Evolutionary conservation across 2,329 filamentous ascomycete genomes (phyloP).

Genomic region (Myotisia sp.): DNA sequence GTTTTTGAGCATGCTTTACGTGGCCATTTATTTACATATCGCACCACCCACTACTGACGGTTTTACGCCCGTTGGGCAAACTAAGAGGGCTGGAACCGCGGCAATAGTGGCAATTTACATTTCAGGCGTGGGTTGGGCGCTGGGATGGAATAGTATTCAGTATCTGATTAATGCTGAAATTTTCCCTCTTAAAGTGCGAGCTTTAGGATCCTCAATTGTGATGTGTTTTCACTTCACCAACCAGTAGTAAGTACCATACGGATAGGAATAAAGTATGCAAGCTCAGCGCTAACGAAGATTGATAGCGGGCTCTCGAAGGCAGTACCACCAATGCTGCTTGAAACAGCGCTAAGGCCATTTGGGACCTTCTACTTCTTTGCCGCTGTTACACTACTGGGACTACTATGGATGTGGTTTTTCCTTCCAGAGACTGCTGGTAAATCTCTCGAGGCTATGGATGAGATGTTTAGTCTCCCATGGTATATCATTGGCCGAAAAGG

Average conservation of each 20-base stretch:
- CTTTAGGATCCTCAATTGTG: conserved; percentile 28
- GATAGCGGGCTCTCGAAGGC: conserved; percentile 16
- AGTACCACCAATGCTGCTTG: conserved; percentile 35
- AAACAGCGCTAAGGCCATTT: conserved; percentile 31
- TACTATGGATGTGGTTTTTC: conserved; percentile 54
- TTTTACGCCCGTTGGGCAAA: conserved; percentile 8
- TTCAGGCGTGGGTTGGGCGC: conserved; percentile 32
- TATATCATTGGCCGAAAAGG: conserved; percentile 12
- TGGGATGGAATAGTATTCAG: conserved; percentile 36
- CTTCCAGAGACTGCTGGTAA: conserved; percentile 56
- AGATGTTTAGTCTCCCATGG: conserved; percentile 12
- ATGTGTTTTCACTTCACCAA: conserved; percentile 33
- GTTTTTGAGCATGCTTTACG: conserved; percentile 40
- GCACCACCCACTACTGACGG: conserved; percentile 19
- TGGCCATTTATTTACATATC: conserved; percentile 36
- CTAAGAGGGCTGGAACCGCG: conserved; percentile 23
- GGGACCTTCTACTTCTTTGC: conserved; percentile 67
- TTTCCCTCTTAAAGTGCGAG: conserved; percentile 31
- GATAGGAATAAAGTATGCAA: background rate
- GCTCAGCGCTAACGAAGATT: conserved; percentile 1
- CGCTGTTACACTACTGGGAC: conserved; percentile 51
- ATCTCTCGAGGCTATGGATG: conserved; percentile 19
- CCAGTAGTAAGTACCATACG: conserved; percentile 15
- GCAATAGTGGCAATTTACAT: conserved; percentile 34
- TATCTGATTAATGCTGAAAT: conserved; percentile 35